Percentiles rank a stretch among this genome's conserved stretches.
Conservation (phyloP, 2,329 filamentous ascomycete genomes). For the Paracamarosporium sp. region DNA sequence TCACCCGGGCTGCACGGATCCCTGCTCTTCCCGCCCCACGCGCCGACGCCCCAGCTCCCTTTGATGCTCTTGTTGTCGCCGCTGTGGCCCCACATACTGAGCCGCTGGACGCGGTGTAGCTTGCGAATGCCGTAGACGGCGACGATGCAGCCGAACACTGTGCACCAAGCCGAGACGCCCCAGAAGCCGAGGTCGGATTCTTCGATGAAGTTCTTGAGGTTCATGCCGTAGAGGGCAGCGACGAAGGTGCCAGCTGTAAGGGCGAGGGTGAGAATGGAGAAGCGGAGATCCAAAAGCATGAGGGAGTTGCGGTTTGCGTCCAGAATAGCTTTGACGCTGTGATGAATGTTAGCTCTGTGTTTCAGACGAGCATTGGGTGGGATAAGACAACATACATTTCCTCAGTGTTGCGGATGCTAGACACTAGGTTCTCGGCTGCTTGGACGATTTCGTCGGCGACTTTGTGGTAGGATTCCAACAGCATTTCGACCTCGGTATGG, state of each 20-base stretch:
- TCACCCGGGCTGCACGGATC: constrained; percentile 16
- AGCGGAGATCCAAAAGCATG: constrained; percentile 96
- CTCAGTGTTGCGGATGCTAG: constrained; percentile 95
- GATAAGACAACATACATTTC: constrained; percentile 75
- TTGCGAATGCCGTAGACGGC: constrained; percentile 85
- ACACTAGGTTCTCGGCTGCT: constrained; percentile 89
- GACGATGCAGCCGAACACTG: constrained; percentile 75
- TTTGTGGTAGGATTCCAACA: constrained; percentile 97
- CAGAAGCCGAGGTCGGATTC: constrained; percentile 88
- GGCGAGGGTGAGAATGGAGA: constrained; percentile 93
- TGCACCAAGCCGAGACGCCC: constrained; percentile 73
- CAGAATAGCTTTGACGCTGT: constrained; percentile 90
- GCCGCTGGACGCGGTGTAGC: constrained; percentile 82
- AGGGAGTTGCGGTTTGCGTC: constrained; percentile 98
- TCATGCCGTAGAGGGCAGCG: constrained; percentile 99
- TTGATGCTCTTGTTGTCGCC: constrained; percentile 19
- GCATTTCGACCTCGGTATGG: constrained; percentile 95
- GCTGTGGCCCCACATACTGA: constrained; percentile 77
- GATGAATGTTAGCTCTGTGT: constrained; percentile 18
- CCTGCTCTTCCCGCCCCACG: constrained; percentile 24
- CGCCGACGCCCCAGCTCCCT: constrained; percentile 24
- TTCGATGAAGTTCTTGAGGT: constrained; percentile 97
- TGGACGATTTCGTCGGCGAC: constrained; percentile 98
- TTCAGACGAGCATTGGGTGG: background rate
- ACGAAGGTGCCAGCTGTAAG: constrained; percentile 93